Percentiles rank a stretch among this genome's conserved stretches.
Evolutionary conservation across 1,284 basidiomycete species (phyloP).

Genomic region (Rhodotorula mucilaginosa): DNA sequence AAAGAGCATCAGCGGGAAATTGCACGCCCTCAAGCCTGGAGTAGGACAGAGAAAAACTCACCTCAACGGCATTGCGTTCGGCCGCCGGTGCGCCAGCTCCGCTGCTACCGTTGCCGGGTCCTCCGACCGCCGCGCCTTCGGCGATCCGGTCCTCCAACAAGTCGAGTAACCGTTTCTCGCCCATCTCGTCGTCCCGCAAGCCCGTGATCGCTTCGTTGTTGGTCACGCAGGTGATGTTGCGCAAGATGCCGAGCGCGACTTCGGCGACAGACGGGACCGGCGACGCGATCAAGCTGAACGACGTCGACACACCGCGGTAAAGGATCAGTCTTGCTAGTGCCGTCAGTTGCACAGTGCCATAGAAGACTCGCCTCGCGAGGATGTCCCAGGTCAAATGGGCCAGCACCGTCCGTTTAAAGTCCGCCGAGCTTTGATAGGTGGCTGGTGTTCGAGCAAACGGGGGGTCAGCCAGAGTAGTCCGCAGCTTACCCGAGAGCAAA

Average conservation of each 20-base stretch:
- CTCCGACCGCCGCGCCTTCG: background rate
- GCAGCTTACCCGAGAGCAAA: background rate
- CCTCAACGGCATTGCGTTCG: background rate
- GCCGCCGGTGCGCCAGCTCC: constrained; percentile 27
- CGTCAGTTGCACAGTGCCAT: background rate
- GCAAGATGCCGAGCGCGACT: constrained; percentile 41
- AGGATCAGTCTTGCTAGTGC: background rate
- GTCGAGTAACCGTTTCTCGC: constrained; percentile 37
- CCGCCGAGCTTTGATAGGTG: constrained; percentile 27
- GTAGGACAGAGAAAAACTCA: too few relatives aligned
- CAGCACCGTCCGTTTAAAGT: constrained; percentile 39
- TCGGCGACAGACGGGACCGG: constrained; percentile 8
- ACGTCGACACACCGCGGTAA: too few relatives aligned
- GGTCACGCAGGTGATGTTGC: constrained; percentile 38
- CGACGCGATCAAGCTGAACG: background rate
- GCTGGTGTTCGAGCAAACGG: constrained; percentile 3
- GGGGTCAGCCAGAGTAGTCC: too few relatives aligned
- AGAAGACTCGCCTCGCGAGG: constrained; percentile 31
- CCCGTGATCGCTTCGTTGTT: constrained; percentile 35
- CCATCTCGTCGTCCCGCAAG: constrained; percentile 32
- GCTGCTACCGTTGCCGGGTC: background rate
- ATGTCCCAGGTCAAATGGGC: constrained; percentile 38
- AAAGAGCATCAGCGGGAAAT: background rate
- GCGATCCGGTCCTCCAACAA: constrained; percentile 27
- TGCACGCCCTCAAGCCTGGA: too few relatives aligned